Evolutionary conservation across 441 rosid species (phyloP).

Genomic region (Rhodomyrtus psidioides): DNA sequence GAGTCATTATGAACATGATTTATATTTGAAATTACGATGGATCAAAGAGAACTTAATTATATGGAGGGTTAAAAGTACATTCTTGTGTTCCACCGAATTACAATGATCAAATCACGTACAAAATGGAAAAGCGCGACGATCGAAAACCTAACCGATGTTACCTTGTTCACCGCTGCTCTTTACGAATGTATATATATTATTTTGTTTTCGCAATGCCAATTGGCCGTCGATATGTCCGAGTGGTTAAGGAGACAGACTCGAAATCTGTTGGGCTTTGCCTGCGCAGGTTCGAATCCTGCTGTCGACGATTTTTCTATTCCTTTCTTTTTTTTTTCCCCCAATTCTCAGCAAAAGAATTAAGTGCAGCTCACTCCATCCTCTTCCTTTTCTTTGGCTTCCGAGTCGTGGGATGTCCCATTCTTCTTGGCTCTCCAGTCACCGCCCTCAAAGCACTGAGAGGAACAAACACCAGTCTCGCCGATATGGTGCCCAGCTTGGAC

Average conservation of each 20-base stretch:
- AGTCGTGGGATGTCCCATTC: neutral
- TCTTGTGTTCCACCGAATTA: neutral
- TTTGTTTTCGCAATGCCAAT: rapidly evolving
- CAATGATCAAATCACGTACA: neutral
- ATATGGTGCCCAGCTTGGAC: conserved; percentile 25
- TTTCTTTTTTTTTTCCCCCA: rapidly evolving
- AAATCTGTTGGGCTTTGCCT: conserved; percentile 46
- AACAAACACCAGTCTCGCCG: neutral
- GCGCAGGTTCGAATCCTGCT: conserved; percentile 69
- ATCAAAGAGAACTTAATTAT: neutral
- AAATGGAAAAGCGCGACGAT: rapidly evolving
- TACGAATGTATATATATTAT: no score
- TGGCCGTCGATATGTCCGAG: conserved; percentile 21
- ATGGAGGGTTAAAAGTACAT: neutral
- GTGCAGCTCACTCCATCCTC: conserved; percentile 41
- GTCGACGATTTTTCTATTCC: neutral
- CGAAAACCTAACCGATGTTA: neutral
- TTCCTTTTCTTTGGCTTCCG: neutral
- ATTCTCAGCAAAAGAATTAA: neutral
- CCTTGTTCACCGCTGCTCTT: no score
- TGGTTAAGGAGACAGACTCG: conserved; percentile 29
- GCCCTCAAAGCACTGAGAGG: neutral
- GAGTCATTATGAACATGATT: rapidly evolving
- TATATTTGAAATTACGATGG: neutral
- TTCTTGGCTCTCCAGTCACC: neutral